Evolutionary conservation across 176 grass and related monocot genomes (phyloP).

Genomic region (Dendrocalamus sinicus): DNA sequence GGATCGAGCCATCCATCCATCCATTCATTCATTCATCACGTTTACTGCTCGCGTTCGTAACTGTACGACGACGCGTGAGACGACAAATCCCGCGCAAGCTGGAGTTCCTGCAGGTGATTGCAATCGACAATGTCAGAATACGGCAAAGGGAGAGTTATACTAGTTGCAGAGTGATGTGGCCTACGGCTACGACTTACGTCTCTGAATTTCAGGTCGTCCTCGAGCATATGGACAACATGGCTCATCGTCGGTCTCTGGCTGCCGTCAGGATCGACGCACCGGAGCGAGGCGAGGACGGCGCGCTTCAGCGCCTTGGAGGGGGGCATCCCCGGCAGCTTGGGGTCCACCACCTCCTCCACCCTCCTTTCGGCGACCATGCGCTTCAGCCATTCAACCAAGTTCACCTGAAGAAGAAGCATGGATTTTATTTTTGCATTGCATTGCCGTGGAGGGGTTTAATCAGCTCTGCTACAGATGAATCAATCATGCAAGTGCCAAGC

Average conservation of each 20-base stretch:
- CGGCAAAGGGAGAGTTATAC: background rate
- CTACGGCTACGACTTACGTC: slow-evolving; percentile 48
- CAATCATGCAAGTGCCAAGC: background rate
- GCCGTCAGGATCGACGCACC: slow-evolving; percentile 80
- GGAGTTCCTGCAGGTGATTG: slow-evolving; percentile 59
- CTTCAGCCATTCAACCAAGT: slow-evolving; percentile 93
- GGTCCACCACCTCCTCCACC: slow-evolving; percentile 82
- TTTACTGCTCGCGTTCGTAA: slow-evolving; percentile 45
- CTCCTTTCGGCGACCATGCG: slow-evolving; percentile 75
- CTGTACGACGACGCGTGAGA: slow-evolving; percentile 43
- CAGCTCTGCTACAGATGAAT: background rate
- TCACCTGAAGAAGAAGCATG: slow-evolving; percentile 57
- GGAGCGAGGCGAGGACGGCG: slow-evolving; percentile 76
- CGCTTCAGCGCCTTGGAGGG: slow-evolving; percentile 73
- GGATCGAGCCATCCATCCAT: background rate
- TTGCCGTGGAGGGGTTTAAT: background rate
- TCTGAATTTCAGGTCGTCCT: slow-evolving; percentile 64
- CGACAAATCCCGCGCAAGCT: slow-evolving; percentile 57
- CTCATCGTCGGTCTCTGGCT: slow-evolving; percentile 80
- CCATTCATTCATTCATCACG: slow-evolving; percentile 23
- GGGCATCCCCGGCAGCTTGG: slow-evolving; percentile 66
- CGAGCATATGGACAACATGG: slow-evolving; percentile 83
- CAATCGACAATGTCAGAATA: slow-evolving; percentile 1
- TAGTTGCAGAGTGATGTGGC: background rate
- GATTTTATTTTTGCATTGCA: background rate